Conservation (phyloP, 257 asterid species). For the Solanum neorickii region DNA sequence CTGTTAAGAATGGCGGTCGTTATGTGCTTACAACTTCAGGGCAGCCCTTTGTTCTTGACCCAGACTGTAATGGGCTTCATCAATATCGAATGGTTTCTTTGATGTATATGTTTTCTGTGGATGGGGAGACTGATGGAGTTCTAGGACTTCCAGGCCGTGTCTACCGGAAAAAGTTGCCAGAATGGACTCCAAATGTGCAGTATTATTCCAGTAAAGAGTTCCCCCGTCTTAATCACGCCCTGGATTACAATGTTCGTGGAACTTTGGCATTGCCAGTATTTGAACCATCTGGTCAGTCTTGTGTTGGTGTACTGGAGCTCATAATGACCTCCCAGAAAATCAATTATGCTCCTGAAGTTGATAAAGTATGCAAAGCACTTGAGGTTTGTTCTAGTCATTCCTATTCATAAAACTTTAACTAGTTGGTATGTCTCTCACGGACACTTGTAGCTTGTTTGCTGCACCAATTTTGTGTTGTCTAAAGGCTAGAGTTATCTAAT, state of each 20-base stretch:
- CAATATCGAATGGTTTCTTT: slow-evolving; percentile 76
- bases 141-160: slow-evolving; percentile 91
- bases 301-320: slow-evolving; percentile 84
- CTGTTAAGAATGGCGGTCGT: slow-evolving; percentile 63
- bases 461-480: background rate
- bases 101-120: slow-evolving; percentile 63
- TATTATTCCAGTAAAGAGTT: slow-evolving; percentile 84
- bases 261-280: slow-evolving; percentile 91
- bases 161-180: slow-evolving; percentile 64
- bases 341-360: slow-evolving; percentile 90
- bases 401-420: background rate
- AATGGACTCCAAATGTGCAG: slow-evolving; percentile 97
- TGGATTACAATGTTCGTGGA: slow-evolving; percentile 69
- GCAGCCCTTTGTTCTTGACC: slow-evolving; percentile 87
- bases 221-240: slow-evolving; percentile 69
- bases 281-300: slow-evolving; percentile 78
- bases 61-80: slow-evolving; percentile 72
- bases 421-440: background rate
- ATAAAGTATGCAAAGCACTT: slow-evolving; percentile 94
- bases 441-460: background rate
- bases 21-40: slow-evolving; percentile 82
- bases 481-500: background rate
- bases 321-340: slow-evolving; percentile 90
- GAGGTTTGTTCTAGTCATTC: slow-evolving; percentile 54
- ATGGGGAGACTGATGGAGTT: slow-evolving; percentile 54